A percentile compares a stretch with the other conserved stretches of the same genome.
These are phyloP conservation scores for Fusarium multiceps DNA, from an alignment of 2,329 filamentous ascomycete species.

Conservation along the genomic window DNA sequence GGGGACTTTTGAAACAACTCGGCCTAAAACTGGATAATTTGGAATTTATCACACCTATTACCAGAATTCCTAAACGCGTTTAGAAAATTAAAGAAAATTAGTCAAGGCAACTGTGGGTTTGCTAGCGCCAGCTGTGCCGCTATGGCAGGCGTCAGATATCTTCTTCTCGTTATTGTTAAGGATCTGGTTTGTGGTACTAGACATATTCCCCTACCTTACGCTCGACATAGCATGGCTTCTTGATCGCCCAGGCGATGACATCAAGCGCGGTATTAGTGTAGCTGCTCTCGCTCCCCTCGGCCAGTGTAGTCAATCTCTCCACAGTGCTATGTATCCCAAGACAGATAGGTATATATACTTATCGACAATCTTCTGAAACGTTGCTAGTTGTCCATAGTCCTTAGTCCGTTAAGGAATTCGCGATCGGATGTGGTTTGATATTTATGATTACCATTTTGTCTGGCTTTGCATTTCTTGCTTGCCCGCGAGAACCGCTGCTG, in stretches of 20 bases:
- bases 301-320: constrained; percentile 17
- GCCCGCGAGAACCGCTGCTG: constrained; percentile 11
- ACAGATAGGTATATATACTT: constrained; percentile 6
- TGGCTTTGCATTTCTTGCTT: constrained; percentile 15
- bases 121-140: background rate
- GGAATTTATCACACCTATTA: too few species aligned
- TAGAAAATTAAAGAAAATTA: too few species aligned
- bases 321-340: constrained; percentile 22
- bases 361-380: too few species aligned
- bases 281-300: constrained; percentile 16
- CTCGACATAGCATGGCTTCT: constrained; percentile 33
- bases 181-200: too few species aligned
- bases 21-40: too few species aligned
- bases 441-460: constrained; percentile 11
- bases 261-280: constrained; percentile 14
- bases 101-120: constrained; percentile 8
- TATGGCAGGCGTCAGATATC: constrained; percentile 17
- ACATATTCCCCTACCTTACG: background rate
- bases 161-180: constrained; percentile 1
- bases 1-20: too few species aligned
- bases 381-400: background rate
- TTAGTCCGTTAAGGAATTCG: background rate
- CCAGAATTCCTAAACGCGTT: too few species aligned
- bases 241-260: constrained; percentile 28
- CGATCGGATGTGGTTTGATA: constrained; percentile 24